Evolutionary conservation across 2,329 filamentous ascomycete species (phyloP), one percentile per base, ranked within the genome.

Genomic region (Chaetomium sp.): DNA sequence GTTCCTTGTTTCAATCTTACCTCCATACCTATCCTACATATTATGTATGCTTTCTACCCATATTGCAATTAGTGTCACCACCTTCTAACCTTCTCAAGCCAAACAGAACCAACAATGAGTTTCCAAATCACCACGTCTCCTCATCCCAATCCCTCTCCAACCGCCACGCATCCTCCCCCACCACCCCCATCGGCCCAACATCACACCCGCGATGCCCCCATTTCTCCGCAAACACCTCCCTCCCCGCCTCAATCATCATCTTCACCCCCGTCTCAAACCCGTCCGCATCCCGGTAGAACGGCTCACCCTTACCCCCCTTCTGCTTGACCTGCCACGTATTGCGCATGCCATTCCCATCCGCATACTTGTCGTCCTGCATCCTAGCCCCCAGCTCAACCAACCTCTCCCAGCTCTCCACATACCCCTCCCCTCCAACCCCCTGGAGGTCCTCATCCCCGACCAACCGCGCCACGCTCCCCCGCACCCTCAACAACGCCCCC

Each of bases 121-220:
- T n/a, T 19, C 45, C 1, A 8, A 7, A 38, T 61, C 35, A 64
- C 62, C 62, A 64, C 21, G 49, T 62, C 53, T 68, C 65, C 27
- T 42, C 47, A 47, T 68, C 66, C 69, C 68, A 69, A 55, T 71
- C 67, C 63, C 61, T 65, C 60, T 70, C 65, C 62, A 69, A 38
- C 60, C 62, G 61, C 69, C 69, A 71, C 23, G 63, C 69, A 59
- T 70, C 69, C 57, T 65, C 69, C 25, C 31, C 60, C 38, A 33
- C 64, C 12, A 67, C 51, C 9, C 64, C 65, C 50, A 60, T 60
- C 56, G 25, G 55, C 27, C 57, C 67, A 29, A 78, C 67, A 61
- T 78, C 75, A 66, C 78, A 80, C 45, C 77, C 78, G 12, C 76
- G 72, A 67, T 79, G 77, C 12, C 78, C 78, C 78, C 78, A 80